These are phyloP conservation scores for Carex arenaria DNA, from an alignment of 202 grass and related monocot genomes.

Conservation along the genomic window DNA sequence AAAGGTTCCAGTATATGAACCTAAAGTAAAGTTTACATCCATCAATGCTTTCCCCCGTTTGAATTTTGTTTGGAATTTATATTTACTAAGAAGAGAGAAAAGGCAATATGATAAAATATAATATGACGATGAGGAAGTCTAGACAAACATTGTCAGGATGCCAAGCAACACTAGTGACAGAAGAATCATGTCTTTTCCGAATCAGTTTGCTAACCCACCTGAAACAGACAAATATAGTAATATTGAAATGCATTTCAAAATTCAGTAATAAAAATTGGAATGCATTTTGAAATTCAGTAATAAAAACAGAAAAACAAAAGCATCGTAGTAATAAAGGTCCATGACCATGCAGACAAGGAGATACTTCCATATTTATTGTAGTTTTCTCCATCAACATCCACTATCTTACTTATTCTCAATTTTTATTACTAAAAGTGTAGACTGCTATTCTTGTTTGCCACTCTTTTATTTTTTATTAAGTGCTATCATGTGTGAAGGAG, in stretches of 20 bases:
- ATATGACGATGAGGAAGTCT: background rate
- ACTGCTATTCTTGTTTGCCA: too few relatives aligned
- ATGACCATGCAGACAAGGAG: too few relatives aligned
- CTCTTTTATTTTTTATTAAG: too few relatives aligned
- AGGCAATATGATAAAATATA: background rate
- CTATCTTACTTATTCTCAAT: too few relatives aligned
- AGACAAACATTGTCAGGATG: constrained; percentile 96
- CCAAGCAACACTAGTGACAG: constrained; percentile 89
- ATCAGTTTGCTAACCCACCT: constrained; percentile 99
- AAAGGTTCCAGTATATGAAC: background rate
- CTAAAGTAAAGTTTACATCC: background rate
- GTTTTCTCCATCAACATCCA: too few relatives aligned
- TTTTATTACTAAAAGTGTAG: too few relatives aligned
- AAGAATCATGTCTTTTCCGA: constrained; percentile 94
- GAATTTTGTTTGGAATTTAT: background rate
- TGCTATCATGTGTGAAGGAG: constrained; percentile 3
- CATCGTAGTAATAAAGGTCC: too few relatives aligned
- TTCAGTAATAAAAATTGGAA: background rate
- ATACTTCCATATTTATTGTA: too few relatives aligned
- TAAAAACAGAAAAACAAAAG: too few relatives aligned
- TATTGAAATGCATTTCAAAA: background rate
- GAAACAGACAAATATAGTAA: constrained; percentile 17
- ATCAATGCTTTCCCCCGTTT: background rate
- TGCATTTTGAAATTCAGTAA: background rate
- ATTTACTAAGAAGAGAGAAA: background rate